These are phyloP conservation scores for Ceratobasidium sp. DNA, from an alignment of 1,284 basidiomycete species.

Conservation along the genomic window DNA sequence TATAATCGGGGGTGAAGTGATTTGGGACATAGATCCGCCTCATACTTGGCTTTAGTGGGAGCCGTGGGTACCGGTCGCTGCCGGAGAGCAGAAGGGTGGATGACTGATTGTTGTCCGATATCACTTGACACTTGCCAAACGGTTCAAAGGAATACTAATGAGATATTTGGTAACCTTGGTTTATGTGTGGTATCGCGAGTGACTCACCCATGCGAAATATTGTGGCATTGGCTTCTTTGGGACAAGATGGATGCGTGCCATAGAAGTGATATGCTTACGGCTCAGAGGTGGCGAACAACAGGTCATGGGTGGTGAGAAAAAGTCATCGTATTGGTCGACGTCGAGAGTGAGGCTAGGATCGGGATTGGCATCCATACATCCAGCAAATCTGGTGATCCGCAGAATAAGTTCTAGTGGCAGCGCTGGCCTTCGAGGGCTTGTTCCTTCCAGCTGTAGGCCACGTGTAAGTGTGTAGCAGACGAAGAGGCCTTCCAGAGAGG, in stretches of 20 bases:
- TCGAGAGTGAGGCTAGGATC: slow-evolving; percentile 16
- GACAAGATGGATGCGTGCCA: neutral
- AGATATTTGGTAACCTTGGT: too few species aligned
- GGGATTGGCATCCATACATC: slow-evolving; percentile 15
- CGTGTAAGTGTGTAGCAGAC: slow-evolving; percentile 32
- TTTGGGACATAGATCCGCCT: slow-evolving; percentile 1
- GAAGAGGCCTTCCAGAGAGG: neutral
- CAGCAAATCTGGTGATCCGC: slow-evolving; percentile 7
- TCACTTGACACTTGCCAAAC: neutral
- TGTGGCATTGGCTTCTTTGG: neutral
- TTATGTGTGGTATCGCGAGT: too few species aligned
- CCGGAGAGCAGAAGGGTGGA: too few species aligned
- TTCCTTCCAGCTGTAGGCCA: neutral
- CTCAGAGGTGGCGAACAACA: neutral
- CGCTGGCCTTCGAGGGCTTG: neutral
- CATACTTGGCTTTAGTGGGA: too few species aligned
- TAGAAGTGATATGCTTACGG: slow-evolving; percentile 6
- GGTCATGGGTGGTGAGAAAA: neutral
- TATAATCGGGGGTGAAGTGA: slow-evolving; percentile 21
- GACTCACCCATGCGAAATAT: neutral
- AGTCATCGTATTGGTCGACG: neutral
- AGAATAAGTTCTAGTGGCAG: slow-evolving; percentile 20
- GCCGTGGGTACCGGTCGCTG: neutral
- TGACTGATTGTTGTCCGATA: neutral
- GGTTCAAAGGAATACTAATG: neutral